A percentile compares a stretch with the other conserved stretches of the same genome.
phyloP scores from a whole-genome alignment of 1,284 basidiomycete genomes.

The Tilletia indica region DNA sequence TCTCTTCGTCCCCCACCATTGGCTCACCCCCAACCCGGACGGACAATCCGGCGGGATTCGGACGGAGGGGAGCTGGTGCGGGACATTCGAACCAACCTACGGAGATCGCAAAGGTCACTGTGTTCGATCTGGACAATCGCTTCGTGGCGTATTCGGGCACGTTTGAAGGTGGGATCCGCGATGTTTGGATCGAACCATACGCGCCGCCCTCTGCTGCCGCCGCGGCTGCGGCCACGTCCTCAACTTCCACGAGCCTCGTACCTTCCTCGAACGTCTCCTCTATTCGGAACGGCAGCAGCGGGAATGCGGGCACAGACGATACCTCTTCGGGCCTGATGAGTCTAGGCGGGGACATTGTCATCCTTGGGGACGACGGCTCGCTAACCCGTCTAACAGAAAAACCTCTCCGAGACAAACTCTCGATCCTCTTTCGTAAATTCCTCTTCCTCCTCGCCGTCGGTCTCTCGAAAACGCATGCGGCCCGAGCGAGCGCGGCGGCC shows the following conservation, averaged over 20 bases:
- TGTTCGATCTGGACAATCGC: conserved; percentile 92
- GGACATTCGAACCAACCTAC: neutral
- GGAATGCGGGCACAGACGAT: neutral
- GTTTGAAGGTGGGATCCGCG: conserved; percentile 41
- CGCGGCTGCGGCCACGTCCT: neutral
- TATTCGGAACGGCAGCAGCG: no score
- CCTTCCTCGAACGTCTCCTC: no score
- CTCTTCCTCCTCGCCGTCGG: conserved; percentile 50
- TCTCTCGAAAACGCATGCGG: conserved; percentile 39
- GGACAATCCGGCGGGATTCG: neutral
- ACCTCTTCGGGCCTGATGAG: neutral
- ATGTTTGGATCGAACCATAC: conserved; percentile 20
- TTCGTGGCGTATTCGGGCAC: conserved; percentile 69
- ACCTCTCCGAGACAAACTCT: conserved; percentile 44
- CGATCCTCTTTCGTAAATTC: conserved; percentile 46
- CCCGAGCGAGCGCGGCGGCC: conserved; percentile 27
- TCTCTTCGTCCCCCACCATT: conserved; percentile 15
- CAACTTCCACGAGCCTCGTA: neutral
- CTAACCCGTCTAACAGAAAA: conserved; percentile 42
- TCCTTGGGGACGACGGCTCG: conserved; percentile 39
- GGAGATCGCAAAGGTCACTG: conserved; percentile 76
- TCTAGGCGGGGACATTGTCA: conserved; percentile 30
- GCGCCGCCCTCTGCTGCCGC: conserved; percentile 3
- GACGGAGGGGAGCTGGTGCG: neutral
- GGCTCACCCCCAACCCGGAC: conserved; percentile 24